Evolutionary conservation across 352 stramenopile genomes (phyloP).

Genomic region (Pythium angustatum): DNA sequence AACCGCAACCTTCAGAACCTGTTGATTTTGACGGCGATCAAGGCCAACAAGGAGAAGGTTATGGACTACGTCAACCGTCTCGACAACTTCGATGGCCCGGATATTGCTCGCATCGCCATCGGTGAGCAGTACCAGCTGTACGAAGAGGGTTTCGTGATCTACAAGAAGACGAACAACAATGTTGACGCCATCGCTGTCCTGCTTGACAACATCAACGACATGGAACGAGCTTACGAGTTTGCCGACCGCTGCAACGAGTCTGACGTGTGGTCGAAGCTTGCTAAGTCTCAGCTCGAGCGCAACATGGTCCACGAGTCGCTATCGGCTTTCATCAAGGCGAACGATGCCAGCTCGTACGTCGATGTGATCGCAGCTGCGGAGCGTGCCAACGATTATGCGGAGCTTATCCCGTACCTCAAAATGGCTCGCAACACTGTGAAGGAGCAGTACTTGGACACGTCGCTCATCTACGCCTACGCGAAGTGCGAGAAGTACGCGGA

Average conservation of each 20-base stretch:
- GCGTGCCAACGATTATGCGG: slow-evolving; percentile 95
- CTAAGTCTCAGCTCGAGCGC: slow-evolving; percentile 97
- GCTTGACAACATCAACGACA: slow-evolving; percentile 96
- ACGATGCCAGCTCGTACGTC: slow-evolving; percentile 97
- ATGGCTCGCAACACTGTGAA: slow-evolving; percentile 99
- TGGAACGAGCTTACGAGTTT: slow-evolving; percentile 99
- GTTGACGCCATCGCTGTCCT: slow-evolving; percentile 92
- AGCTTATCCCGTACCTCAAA: slow-evolving; percentile 98
- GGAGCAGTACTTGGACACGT: slow-evolving; percentile 99
- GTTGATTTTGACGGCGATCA: slow-evolving; percentile 99
- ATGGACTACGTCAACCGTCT: slow-evolving; percentile 99
- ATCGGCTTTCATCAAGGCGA: slow-evolving; percentile 99
- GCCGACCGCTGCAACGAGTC: slow-evolving; percentile 98
- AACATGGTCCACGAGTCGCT: slow-evolving; percentile 97
- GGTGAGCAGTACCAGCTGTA: slow-evolving; percentile 98
- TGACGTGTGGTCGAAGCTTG: slow-evolving; percentile 98
- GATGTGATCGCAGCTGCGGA: slow-evolving; percentile 98
- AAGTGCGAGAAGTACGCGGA: slow-evolving; percentile 99
- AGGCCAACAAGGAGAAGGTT: slow-evolving; percentile 97
- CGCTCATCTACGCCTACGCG: slow-evolving; percentile 99
- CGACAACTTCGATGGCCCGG: slow-evolving; percentile 99
- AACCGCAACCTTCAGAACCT: slow-evolving; percentile 99
- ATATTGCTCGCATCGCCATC: slow-evolving; percentile 99
- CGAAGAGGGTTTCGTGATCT: slow-evolving; percentile 99
- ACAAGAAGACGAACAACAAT: slow-evolving; percentile 99